phyloP scores from a whole-genome alignment of 2,329 filamentous ascomycete genomes.

The Parastagonospora nodorum region DNA sequence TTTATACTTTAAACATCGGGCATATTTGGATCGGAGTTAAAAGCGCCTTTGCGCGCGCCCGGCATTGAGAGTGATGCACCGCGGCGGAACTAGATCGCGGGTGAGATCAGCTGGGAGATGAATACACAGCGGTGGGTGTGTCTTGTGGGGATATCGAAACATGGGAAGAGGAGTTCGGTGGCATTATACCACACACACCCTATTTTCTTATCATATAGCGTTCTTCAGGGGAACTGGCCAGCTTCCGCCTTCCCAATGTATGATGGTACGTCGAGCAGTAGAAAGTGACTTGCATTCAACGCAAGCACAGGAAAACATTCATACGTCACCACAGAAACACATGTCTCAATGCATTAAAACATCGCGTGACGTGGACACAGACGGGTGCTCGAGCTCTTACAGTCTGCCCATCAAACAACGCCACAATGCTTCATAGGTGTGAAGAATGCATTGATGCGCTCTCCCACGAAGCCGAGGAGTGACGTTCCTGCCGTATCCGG shows the following conservation, averaged over 20 bases:
- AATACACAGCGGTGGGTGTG: neutral
- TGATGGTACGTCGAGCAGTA: neutral
- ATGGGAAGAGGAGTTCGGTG: constrained; percentile 26
- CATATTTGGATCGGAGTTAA: constrained; percentile 26
- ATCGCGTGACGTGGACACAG: too few relatives aligned
- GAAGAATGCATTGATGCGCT: too few relatives aligned
- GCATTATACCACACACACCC: constrained; percentile 30
- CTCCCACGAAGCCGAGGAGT: too few relatives aligned
- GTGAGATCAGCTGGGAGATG: constrained; percentile 10
- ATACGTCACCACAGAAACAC: too few relatives aligned
- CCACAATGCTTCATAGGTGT: too few relatives aligned
- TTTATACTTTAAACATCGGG: constrained; percentile 14
- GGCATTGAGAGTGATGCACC: constrained; percentile 16
- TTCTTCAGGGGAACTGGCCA: neutral
- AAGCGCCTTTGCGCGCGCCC: constrained; percentile 16
- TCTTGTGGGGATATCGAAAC: constrained; percentile 16
- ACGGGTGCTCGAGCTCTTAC: too few relatives aligned
- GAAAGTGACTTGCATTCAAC: neutral
- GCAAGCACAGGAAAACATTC: too few relatives aligned
- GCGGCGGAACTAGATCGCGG: constrained; percentile 13
- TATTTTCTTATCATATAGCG: constrained; percentile 2
- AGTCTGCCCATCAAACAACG: too few relatives aligned
- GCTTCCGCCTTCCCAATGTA: too few relatives aligned
- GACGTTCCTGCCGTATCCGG: neutral
- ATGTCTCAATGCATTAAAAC: too few relatives aligned